A percentile compares a stretch with the other conserved stretches of the same genome.
Conservation (phyloP, 345 rosid genomes). For the Brassica juncea region DNA sequence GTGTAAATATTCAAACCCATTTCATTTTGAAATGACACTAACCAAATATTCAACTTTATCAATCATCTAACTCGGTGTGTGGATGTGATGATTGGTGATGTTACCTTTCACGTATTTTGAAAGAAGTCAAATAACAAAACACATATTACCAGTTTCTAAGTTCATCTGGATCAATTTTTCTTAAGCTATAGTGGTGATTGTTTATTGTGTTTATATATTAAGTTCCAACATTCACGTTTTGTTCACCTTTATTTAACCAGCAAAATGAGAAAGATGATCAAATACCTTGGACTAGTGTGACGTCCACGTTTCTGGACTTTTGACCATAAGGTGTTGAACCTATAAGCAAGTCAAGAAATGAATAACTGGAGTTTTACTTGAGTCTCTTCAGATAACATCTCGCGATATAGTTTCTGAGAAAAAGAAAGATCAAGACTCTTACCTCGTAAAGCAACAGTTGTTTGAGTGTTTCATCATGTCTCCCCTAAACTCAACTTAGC, state of each 20-base stretch:
- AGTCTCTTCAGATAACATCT: not conserved
- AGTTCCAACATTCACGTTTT: not conserved
- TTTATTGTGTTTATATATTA: not conserved
- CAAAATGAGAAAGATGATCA: not conserved
- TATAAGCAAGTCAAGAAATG: not conserved
- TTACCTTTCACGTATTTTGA: not conserved
- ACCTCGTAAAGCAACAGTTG: constrained; percentile 19
- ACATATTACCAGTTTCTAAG: not conserved
- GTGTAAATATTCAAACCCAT: not conserved
- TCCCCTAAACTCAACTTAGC: constrained; percentile 44
- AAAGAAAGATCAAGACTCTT: constrained; percentile 7
- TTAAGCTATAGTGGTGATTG: not conserved
- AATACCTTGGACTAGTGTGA: constrained; percentile 10
- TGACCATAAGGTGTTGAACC: not conserved
- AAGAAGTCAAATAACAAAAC: not conserved
- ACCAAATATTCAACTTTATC: not conserved
- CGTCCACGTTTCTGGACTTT: not conserved
- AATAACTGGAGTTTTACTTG: not conserved
- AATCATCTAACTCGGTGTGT: not conserved
- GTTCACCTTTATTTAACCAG: not conserved
- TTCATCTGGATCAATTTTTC: not conserved
- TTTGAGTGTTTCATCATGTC: not conserved
- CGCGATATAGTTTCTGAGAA: constrained; percentile 4
- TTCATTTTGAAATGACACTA: not conserved
- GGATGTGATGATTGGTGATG: not conserved